A percentile compares a stretch with the other conserved stretches of the same genome.
Conservation (phyloP, 148 eudicot species). For the Beta vulgaris region DNA sequence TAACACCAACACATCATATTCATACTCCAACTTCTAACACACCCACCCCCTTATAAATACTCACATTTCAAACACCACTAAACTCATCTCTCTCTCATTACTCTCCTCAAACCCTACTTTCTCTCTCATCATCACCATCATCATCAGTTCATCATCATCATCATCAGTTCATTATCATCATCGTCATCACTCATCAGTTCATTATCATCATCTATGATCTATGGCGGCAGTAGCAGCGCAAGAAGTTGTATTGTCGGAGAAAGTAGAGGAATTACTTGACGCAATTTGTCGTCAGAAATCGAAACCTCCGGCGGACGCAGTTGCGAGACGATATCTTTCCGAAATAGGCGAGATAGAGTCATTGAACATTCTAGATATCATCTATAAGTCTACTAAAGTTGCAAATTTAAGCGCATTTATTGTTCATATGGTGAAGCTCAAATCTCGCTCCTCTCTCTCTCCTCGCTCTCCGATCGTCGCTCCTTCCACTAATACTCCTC, state of each 20-base stretch:
- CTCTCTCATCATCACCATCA: not conserved
- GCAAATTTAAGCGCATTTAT: conserved; percentile 32
- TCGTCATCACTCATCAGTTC: too few species aligned
- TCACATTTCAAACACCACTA: too few species aligned
- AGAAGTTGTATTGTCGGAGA: conserved; percentile 30
- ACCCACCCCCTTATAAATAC: too few species aligned
- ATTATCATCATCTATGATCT: too few species aligned
- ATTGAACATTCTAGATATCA: conserved; percentile 14
- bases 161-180: too few species aligned
- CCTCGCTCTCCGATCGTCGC: not conserved
- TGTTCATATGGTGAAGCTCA: not conserved
- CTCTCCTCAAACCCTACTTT: too few species aligned
- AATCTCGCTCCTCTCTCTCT: conserved; percentile 3
- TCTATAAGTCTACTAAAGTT: not conserved
- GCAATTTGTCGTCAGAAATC: conserved; percentile 28
- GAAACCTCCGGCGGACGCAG: conserved; percentile 21
- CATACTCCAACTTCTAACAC: too few species aligned
- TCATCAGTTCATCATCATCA: too few species aligned
- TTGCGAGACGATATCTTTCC: conserved; percentile 21
- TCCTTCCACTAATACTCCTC: not conserved
- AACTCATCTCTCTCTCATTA: too few species aligned
- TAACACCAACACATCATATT: too few species aligned
- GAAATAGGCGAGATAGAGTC: conserved; percentile 37
- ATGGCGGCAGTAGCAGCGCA: too few species aligned
- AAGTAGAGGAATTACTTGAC: conserved; percentile 30